Evolutionary conservation across 306 rosid genomes (phyloP), one percentile per base, ranked within the genome.

Genomic region (Hippophae rhamnoides): DNA sequence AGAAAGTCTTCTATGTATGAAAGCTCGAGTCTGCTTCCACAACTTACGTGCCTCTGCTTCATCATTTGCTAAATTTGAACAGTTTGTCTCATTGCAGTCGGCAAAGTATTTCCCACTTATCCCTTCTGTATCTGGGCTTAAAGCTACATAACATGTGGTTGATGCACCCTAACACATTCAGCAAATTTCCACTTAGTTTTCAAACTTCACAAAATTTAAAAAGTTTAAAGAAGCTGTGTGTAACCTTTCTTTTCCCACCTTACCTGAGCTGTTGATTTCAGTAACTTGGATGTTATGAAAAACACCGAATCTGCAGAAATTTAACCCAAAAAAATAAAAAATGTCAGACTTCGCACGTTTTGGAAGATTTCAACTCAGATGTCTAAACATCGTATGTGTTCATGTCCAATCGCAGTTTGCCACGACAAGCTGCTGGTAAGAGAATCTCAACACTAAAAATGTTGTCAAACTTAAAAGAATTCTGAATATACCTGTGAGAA

Each of bases 81-180:
- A 82, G 61, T 57, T 74, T 26, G 82, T 71, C 67, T 92, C 96
- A 25, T 92, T 87, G 58, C 99, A 92, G 68, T 92, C 99, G 56
- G 83, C 75, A 50, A 81, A 88, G 75, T 83, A 92, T 61, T 85
- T 85, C 56, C 99, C 96, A 59, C 76, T 87, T 52, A 67, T 67
- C 9, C 85, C 95, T 60, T 88, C 99, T 49, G 64, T 72, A 54
- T 88, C 51, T 56, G 67, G 77, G 68, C 96, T 85, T 62, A 92
- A 63, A 46, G 96, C 99, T 43, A 87, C 95, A 61, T 81, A 88
- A 62, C 99, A 92, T 2, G 96, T 69, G 3, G 96, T 92, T 12
- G 99, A 78, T 66, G 99, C 99, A 55, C 95, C 99, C 86, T 88
- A 76, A 43, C 10, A 0, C 58, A 43, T 31, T 62, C 41, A 9